Evolutionary conservation across 495 filamentous ascomycete genomes (phyloP), one percentile per base, ranked within the genome.

Genomic region (Aspergillus saccharolyticus): DNA sequence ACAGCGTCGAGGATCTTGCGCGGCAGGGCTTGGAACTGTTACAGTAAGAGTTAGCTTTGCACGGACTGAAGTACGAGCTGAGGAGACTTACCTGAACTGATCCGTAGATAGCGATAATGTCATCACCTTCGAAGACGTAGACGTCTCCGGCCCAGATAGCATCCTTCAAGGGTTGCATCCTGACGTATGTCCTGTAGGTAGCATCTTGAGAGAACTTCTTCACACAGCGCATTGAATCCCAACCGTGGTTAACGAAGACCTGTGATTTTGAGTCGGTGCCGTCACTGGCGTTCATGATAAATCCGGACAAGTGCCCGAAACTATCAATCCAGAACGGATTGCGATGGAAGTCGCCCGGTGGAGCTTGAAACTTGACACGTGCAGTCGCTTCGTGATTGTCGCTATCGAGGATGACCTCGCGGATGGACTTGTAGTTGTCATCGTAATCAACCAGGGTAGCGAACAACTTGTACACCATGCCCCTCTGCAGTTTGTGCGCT

Each of bases 201-300:
- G 88, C 86, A 28, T 74, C 75, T 0, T 79, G 74, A 19, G 77
- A 72, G 17, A 92, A 78, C 39, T 81, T 78, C 63, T 87, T 84
- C 57, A 85, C 78, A 57, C 91, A 84, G 16, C 83, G 78, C 75
- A 92, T 81, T 0, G 81, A 85, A 58, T 88, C 83, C 85, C 89
- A 81, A 33, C 88, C 87, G 63, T 92, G 89, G 44, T 85, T 89
- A 55, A 92, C 84, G 65, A 83, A 93, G 28, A 89, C 85, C 45
- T 84, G 75, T 54, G 88, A 83, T 56, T 83, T 82, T 0, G 84
- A 85, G 60, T 91, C 85, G 3, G 85, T 80, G 20, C 79, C 80
- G 63, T 90, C 88, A 54, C 84, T 90, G 15, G 82, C 88, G 64
- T 92, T 92, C 73, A 90, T 85, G 58, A 87, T 85, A 70, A 94